Evolutionary conservation across 2,329 filamentous ascomycete species (phyloP), one percentile per base, ranked within the genome.

Genomic region (Aciculosporium take): DNA sequence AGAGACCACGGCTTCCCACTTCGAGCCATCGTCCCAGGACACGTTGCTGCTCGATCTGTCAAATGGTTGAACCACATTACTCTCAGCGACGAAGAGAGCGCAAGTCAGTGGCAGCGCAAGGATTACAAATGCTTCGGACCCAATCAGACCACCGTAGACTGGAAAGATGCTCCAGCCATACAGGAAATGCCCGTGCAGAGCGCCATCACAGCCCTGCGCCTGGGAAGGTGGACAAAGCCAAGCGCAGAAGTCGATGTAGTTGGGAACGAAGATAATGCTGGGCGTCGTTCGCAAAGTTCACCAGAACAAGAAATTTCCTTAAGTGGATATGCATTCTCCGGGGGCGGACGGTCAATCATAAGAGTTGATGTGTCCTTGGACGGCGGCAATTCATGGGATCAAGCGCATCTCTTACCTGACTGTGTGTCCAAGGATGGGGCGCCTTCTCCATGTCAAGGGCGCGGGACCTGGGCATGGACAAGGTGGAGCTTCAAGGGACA

Each of bases 81-180:
- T 0, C 63, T 83, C 2, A 73, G 75, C 30, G 74, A 77, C 42
- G 79, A 83, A 47, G 79, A 84, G 56, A 79, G 75, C 49, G 59
- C 67, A 3, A 77, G 70, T 33, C 71, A 79, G 52, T 80, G 77
- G 76, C 76, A 82, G 53, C 66, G 73, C 18, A 67, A 71, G 15
- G 79, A 83, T 53, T 82, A 83, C 59, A 82, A 82, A 54, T 74
- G 71, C 51, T 81, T 82, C 45, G 75, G 77, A 0, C 77, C 78
- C 3, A 79, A 79, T 51, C 67, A 77, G 54, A 62, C 62, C 25
- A 66, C 68, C 18, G 69, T 74, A 5, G 69, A 80, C 55, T 81
- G 77, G 76, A 72, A 76, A 38, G 62, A 63, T 20, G 77, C 78
- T 7, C 71, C 69, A 9, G 67, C 74, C 2, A 82, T 82, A 24